A percentile compares a stretch with the other conserved stretches of the same genome.
phyloP scores from a whole-genome alignment of 768 basidiomycete species.

The Podaxis sp. region DNA sequence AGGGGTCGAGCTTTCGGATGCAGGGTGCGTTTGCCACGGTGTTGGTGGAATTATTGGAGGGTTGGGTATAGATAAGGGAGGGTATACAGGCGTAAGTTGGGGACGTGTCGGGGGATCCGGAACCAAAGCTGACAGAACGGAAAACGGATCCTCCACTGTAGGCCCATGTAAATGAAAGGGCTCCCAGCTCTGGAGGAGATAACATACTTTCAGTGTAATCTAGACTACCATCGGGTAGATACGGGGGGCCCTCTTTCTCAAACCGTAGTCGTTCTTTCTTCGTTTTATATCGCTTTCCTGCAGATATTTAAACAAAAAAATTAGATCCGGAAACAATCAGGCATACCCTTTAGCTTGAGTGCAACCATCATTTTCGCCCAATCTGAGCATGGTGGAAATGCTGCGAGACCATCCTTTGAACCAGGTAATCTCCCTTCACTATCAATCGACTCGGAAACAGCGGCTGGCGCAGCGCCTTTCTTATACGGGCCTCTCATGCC shows the following conservation, averaged over 20 bases:
- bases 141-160: slow-evolving; percentile 77
- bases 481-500: slow-evolving; percentile 52
- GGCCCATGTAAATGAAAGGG: slow-evolving; percentile 11
- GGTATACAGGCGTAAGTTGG: slow-evolving; percentile 52
- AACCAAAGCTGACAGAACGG: slow-evolving; percentile 56
- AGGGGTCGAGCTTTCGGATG: slow-evolving; percentile 9
- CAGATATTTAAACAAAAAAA: background rate
- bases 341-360: slow-evolving; percentile 68
- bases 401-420: slow-evolving; percentile 68
- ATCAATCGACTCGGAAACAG: slow-evolving; percentile 49
- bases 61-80: slow-evolving; percentile 28
- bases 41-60: slow-evolving; percentile 13
- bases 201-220: slow-evolving; percentile 66
- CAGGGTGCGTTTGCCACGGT: slow-evolving; percentile 13
- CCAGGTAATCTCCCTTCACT: slow-evolving; percentile 72
- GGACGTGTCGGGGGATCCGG: slow-evolving; percentile 57
- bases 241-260: slow-evolving; percentile 72
- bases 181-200: background rate
- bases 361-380: slow-evolving; percentile 71
- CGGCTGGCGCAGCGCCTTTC: slow-evolving; percentile 28
- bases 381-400: slow-evolving; percentile 66
- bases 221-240: slow-evolving; percentile 70
- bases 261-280: slow-evolving; percentile 79
- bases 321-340: background rate
- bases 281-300: slow-evolving; percentile 74